Percentiles rank a stretch among this genome's conserved stretches.
Conservation (phyloP, 306 rosid species). For the Begonia masoniana region DNA sequence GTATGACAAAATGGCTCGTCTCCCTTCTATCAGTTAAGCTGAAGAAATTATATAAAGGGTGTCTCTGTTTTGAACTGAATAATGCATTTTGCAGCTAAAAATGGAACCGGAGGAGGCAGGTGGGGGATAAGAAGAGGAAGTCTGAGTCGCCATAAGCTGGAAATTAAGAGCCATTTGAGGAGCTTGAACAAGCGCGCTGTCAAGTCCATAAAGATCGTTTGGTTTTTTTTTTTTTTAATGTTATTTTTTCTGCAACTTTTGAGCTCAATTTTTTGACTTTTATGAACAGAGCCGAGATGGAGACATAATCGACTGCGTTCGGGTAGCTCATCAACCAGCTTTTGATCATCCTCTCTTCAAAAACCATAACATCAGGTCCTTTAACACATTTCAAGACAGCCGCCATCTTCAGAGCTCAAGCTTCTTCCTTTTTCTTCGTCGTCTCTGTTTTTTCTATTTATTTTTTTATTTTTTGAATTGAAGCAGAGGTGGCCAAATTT, state of each 20-base stretch:
- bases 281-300: background rate
- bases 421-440: background rate
- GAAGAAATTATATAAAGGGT: background rate
- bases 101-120: background rate
- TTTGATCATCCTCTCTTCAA: too few relatives aligned
- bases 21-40: too few relatives aligned
- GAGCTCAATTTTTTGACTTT: too few relatives aligned
- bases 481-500: slow-evolving; percentile 50
- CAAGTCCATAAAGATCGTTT: slow-evolving; percentile 33
- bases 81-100: background rate
- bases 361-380: background rate
- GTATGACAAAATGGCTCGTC: too few relatives aligned
- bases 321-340: too few relatives aligned
- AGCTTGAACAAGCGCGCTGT: slow-evolving; percentile 35
- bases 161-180: slow-evolving; percentile 33
- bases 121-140: slow-evolving; percentile 4
- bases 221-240: background rate
- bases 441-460: too few relatives aligned
- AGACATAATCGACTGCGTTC: too few relatives aligned
- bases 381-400: too few relatives aligned
- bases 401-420: too few relatives aligned
- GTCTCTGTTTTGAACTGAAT: background rate
- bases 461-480: too few relatives aligned
- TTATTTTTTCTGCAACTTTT: background rate
- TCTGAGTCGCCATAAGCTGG: slow-evolving; percentile 23